Percentiles rank a stretch among this genome's conserved stretches.
phyloP scores from a whole-genome alignment of 1,284 basidiomycete genomes.

The Filobasidium uniguttulatum region DNA sequence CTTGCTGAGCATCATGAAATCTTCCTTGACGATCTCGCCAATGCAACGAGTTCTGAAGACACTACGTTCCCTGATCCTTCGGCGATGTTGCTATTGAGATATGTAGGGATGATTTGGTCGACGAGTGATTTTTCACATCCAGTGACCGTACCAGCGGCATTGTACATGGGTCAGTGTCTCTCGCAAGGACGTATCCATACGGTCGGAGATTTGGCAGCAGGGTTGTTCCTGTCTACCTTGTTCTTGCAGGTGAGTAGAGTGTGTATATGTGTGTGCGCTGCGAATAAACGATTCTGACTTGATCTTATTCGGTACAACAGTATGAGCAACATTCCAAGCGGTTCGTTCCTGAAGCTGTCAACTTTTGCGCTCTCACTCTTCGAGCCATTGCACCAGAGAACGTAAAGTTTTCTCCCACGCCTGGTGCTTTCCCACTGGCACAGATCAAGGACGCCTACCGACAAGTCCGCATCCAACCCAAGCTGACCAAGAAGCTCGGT shows the following conservation, averaged over 20 bases:
- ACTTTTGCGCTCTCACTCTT: conserved; percentile 59
- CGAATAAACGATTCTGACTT: conserved; percentile 4
- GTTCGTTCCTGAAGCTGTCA: conserved; percentile 76
- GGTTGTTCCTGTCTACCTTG: conserved; percentile 76
- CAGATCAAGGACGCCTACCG: conserved; percentile 4
- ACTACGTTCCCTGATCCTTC: conserved; percentile 79
- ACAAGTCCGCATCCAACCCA: conserved; percentile 6
- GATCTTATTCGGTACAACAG: conserved; percentile 38
- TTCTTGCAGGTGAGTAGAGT: conserved; percentile 41
- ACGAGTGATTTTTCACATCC: conserved; percentile 88
- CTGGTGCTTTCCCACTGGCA: conserved; percentile 55
- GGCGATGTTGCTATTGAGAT: conserved; percentile 67
- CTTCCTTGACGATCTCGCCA: conserved; percentile 65
- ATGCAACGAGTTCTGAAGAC: conserved; percentile 47
- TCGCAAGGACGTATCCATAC: conserved; percentile 66
- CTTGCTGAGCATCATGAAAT: conserved; percentile 89
- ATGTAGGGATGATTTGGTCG: conserved; percentile 75
- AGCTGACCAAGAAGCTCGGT: conserved; percentile 13
- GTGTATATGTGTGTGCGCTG: neutral
- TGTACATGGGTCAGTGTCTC: conserved; percentile 86
- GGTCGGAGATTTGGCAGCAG: conserved; percentile 61
- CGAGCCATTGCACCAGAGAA: conserved; percentile 54
- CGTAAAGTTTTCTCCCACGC: conserved; percentile 35
- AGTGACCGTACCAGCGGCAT: conserved; percentile 69
- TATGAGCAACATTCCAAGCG: conserved; percentile 77